These are phyloP conservation scores for Crithidia sp. DNA, from an alignment of 208 protist genomes.

Conservation along the genomic window DNA sequence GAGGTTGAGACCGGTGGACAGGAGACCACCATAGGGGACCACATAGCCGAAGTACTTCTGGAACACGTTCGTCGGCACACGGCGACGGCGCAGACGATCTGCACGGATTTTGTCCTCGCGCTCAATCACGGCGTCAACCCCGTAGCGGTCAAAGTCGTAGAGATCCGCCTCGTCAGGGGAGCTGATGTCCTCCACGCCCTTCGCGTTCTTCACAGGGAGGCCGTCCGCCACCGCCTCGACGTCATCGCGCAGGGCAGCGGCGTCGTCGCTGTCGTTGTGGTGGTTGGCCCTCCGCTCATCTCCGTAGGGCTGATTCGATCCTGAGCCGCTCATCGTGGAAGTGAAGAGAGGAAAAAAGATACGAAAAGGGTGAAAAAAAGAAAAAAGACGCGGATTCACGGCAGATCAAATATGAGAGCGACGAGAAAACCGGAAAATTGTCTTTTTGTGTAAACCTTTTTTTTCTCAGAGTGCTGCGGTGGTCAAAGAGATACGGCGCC, in stretches of 20 bases:
- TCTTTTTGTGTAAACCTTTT: no score
- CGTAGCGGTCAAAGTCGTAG: slow-evolving; percentile 26
- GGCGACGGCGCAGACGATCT: slow-evolving; percentile 29
- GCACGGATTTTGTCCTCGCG: slow-evolving; percentile 27
- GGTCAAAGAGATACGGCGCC: no score
- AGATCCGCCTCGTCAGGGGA: slow-evolving; percentile 2
- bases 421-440: no score
- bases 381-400: neutral
- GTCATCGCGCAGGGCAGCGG: neutral
- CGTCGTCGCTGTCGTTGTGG: neutral
- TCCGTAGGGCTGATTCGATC: neutral
- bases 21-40: slow-evolving; percentile 58
- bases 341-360: neutral
- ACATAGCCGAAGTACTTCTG: slow-evolving; percentile 44
- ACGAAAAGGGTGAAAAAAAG: neutral
- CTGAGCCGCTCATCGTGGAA: neutral
- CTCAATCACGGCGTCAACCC: slow-evolving; percentile 1
- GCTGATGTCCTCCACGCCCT: slow-evolving; percentile 1
- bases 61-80: slow-evolving; percentile 32
- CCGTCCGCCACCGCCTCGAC: neutral
- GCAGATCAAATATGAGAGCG: no score
- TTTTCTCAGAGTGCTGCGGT: no score
- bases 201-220: neutral
- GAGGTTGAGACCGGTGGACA: slow-evolving; percentile 61
- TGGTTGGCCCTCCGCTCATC: neutral